Evolutionary conservation across 1,284 basidiomycete species (phyloP).

Genomic region (Phellopilus nigrolimitatus): DNA sequence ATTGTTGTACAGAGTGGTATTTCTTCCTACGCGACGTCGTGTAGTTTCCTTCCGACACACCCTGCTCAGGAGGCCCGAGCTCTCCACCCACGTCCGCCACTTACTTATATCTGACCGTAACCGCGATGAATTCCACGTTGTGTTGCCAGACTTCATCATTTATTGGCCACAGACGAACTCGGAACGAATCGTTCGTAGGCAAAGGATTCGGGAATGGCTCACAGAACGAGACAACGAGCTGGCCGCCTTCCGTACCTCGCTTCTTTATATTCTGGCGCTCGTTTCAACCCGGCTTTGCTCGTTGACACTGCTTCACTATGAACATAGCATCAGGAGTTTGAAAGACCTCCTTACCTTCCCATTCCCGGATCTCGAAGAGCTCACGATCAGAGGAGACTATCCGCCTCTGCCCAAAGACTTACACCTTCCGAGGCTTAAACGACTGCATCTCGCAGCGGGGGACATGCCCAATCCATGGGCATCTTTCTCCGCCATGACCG

Average conservation of each 20-base stretch:
- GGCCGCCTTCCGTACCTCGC: conserved; percentile 11
- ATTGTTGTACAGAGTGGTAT: conserved; percentile 13
- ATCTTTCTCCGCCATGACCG: conserved; percentile 15
- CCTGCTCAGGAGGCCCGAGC: conserved; percentile 4
- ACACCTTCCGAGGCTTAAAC: conserved; percentile 14
- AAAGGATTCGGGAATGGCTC: conserved; percentile 19
- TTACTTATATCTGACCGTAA: conserved; percentile 19
- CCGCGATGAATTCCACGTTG: conserved; percentile 17
- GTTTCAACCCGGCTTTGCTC: conserved; percentile 14
- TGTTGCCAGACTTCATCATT: conserved; percentile 20
- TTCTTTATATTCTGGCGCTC: conserved; percentile 16
- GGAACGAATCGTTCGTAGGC: conserved; percentile 18
- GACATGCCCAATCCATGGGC: conserved; percentile 22
- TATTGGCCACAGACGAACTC: conserved; percentile 18
- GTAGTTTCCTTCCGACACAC: conserved; percentile 16
- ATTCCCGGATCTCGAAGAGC: conserved; percentile 16
- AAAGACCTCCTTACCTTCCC: conserved; percentile 14
- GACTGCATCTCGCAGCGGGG: conserved; percentile 19
- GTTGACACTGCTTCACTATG: conserved; percentile 20
- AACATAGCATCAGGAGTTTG: conserved; percentile 15
- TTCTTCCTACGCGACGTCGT: conserved; percentile 18
- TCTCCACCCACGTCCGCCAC: conserved; percentile 18
- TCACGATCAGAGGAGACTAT: conserved; percentile 21
- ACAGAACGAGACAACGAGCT: conserved; percentile 19
- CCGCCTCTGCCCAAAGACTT: conserved; percentile 14